phyloP scores from a whole-genome alignment of 106 monocot species.

The Cymbidium sinense region DNA sequence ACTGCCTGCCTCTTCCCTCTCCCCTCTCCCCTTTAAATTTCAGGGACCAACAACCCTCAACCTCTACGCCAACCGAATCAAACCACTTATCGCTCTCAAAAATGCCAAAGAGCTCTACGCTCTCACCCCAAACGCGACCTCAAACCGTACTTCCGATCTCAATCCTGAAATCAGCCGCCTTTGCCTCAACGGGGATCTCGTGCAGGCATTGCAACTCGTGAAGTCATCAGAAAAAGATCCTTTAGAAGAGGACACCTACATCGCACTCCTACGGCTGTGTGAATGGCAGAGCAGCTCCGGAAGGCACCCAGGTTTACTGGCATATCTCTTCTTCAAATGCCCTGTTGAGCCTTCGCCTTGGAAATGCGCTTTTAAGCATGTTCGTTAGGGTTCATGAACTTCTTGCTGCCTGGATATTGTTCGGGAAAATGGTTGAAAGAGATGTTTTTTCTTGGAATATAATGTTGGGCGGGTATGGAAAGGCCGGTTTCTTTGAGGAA shows the following conservation, averaged over 20 bases:
- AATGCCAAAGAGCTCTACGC: neutral
- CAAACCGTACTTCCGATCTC: conserved; percentile 19
- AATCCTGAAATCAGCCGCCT: conserved; percentile 42
- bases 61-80: conserved; percentile 4
- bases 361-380: conserved; percentile 53
- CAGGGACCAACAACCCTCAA: conserved; percentile 7
- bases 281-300: conserved; percentile 25
- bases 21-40: conserved; percentile 7
- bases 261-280: conserved; percentile 51
- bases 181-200: conserved; percentile 61
- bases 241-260: conserved; percentile 61
- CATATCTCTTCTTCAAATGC: conserved; percentile 11
- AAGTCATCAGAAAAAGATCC: conserved; percentile 7
- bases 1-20: conserved; percentile 7
- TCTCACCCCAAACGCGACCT: conserved; percentile 5
- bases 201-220: conserved; percentile 35
- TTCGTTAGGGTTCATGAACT: conserved; percentile 43
- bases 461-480: conserved; percentile 67
- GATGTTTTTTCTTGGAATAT: conserved; percentile 90
- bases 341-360: conserved; percentile 26
- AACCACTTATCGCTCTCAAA: conserved; percentile 1
- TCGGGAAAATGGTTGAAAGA: conserved; percentile 68
- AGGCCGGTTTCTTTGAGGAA: conserved; percentile 60
- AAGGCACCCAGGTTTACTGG: conserved; percentile 35
- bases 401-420: conserved; percentile 48